A percentile compares a stretch with the other conserved stretches of the same genome.
phyloP scores from a whole-genome alignment of 805 yeast genomes.

The Zygotorulaspora chibaensis region DNA sequence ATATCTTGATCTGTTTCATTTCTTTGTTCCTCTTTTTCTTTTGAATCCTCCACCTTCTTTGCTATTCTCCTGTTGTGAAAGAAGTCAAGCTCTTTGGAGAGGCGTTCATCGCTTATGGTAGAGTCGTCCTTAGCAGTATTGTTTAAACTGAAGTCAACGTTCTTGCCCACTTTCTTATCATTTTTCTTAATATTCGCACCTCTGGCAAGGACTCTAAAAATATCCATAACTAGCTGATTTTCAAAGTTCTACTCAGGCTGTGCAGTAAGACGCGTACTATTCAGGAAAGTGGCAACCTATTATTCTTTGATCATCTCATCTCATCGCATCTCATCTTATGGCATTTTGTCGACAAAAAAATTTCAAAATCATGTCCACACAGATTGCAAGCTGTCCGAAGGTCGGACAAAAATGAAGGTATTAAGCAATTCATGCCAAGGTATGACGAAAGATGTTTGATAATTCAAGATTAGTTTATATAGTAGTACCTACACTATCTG shows the following conservation, averaged over 20 bases:
- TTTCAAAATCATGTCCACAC: not conserved
- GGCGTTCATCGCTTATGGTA: conserved; percentile 41
- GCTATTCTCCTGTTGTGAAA: conserved; percentile 55
- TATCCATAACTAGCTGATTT: conserved; percentile 56
- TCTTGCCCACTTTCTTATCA: conserved; percentile 20
- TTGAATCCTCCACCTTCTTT: conserved; percentile 25
- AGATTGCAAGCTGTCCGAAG: no score
- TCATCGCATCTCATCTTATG: conserved; percentile 9
- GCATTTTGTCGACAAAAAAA: conserved; percentile 6
- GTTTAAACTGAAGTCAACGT: conserved; percentile 24
- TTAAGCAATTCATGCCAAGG: not conserved
- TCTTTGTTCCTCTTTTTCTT: conserved; percentile 16
- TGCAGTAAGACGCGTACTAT: no score
- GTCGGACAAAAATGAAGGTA: conserved; percentile 1
- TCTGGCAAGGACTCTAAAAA: conserved; percentile 75
- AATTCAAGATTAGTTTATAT: not conserved
- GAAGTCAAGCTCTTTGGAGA: conserved; percentile 77
- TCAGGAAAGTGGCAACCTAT: not conserved
- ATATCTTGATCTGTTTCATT: conserved; percentile 29
- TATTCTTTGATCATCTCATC: conserved; percentile 4
- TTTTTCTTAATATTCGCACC: conserved; percentile 76
- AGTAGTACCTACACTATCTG: conserved; percentile 1
- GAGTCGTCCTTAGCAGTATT: conserved; percentile 28
- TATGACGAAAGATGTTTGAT: not conserved
- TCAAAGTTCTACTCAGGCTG: not conserved